A percentile compares a stretch with the other conserved stretches of the same genome.
These are phyloP conservation scores for Clavaria fumosa DNA, from an alignment of 768 basidiomycete species.

Conservation along the genomic window DNA sequence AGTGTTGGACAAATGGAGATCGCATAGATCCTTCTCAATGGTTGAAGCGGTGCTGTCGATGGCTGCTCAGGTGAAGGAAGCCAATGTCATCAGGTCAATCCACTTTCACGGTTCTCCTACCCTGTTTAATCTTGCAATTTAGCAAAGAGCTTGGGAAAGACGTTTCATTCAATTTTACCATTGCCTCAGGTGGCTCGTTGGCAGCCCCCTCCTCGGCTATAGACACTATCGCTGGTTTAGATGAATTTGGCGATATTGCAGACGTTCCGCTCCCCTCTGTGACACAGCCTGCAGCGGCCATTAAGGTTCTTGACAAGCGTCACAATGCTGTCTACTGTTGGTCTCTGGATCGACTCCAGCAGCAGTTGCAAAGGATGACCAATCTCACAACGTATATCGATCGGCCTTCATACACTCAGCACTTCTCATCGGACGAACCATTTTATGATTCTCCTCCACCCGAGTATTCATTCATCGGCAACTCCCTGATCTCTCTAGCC, in stretches of 20 bases:
- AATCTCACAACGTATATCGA: slow-evolving; percentile 83
- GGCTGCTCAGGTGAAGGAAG: slow-evolving; percentile 84
- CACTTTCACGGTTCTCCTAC: slow-evolving; percentile 1
- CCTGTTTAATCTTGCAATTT: slow-evolving; percentile 6
- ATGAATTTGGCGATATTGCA: slow-evolving; percentile 87
- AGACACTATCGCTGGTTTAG: slow-evolving; percentile 74
- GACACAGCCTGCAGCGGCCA: slow-evolving; percentile 68
- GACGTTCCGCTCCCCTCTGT: slow-evolving; percentile 61
- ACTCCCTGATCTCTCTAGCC: slow-evolving; percentile 67
- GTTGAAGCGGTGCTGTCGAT: slow-evolving; percentile 75
- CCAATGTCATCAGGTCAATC: slow-evolving; percentile 72
- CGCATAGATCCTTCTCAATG: slow-evolving; percentile 79
- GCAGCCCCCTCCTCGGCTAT: slow-evolving; percentile 70
- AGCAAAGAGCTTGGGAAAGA: slow-evolving; percentile 81
- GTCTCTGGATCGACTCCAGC: slow-evolving; percentile 79
- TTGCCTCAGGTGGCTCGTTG: slow-evolving; percentile 69
- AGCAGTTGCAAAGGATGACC: slow-evolving; percentile 86
- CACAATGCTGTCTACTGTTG: slow-evolving; percentile 83
- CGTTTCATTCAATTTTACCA: slow-evolving; percentile 84
- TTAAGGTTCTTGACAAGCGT: slow-evolving; percentile 84
- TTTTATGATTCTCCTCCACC: slow-evolving; percentile 85
- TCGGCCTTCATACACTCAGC: slow-evolving; percentile 83
- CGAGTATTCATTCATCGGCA: slow-evolving; percentile 86
- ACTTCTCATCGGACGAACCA: slow-evolving; percentile 86
- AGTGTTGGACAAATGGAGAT: slow-evolving; percentile 75